Base-by-base conservation (phyloP, 805 yeast genomes). In the Scheffersomyces lignosus region DNA sequence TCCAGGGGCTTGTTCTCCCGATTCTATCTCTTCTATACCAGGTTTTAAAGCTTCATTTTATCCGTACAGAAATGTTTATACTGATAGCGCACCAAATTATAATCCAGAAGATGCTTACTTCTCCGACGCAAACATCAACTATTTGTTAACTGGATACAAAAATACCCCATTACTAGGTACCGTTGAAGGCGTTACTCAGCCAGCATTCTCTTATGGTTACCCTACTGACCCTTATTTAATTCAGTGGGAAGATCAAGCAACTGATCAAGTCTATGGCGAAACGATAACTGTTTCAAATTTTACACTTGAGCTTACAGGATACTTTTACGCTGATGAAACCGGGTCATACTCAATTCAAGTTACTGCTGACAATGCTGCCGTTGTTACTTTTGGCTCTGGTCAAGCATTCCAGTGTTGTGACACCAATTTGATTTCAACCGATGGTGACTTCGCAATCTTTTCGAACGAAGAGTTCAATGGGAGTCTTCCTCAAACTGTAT, bases 291-390 rank as follows among this genome's bases (percentile, higher is more conserved):
- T 20, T 20, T 20, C 24, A 7, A 20, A 20, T 20, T 20, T 20
- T 20, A 20, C 24, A 20, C 24, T 20, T 20, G 24, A 20, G 24
- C 10, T 20, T 7, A 20, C 24, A 20, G 9, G 30, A 40, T 12
- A 37, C 23, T 14, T 27, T 44, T 8, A 46, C 49, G 34, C 23
- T 14, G 27, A 38, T 15, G 56, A 63, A 17, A 40, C 49, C 52
- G 1, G 54, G 45, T 7, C 28, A 45, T 27, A 33, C 10, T 7
- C 24, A 20, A 20, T 20, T 20, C 9, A 20, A 20, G 24, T 20
- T 10, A 20, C 24, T 20, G 24, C 24, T 20, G 24, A 20, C 10
- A 20, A 20, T 20, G 24, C 9, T 7, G 24, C 24, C 7, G 24
- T 20, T 20, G 24, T 20, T 20, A 20, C 24, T 7, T 20, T 20